These are phyloP conservation scores for Salix koriyanagi DNA, from an alignment of 345 rosid species.

Conservation along the genomic window DNA sequence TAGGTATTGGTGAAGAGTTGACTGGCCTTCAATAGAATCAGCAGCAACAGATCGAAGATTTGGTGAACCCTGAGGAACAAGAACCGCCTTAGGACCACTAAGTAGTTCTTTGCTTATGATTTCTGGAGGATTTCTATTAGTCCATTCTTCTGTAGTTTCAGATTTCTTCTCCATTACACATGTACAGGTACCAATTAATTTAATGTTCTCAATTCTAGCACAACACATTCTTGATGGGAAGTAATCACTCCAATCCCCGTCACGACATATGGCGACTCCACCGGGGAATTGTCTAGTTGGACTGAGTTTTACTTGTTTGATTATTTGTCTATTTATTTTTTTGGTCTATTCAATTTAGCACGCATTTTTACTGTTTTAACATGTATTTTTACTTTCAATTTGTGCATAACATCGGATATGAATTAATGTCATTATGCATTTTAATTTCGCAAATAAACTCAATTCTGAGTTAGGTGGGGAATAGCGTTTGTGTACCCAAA, in stretches of 20 bases:
- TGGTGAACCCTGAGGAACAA: slow-evolving; percentile 70
- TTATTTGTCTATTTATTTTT: too few relatives aligned
- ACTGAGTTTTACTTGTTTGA: too few relatives aligned
- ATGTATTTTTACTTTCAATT: too few relatives aligned
- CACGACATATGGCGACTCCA: fast-evolving
- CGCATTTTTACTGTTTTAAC: too few relatives aligned
- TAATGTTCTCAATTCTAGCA: slow-evolving; percentile 84
- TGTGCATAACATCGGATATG: too few relatives aligned
- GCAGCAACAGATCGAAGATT: slow-evolving; percentile 69
- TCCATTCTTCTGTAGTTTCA: slow-evolving; percentile 30
- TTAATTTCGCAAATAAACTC: too few relatives aligned
- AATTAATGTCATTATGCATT: too few relatives aligned
- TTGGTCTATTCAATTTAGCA: too few relatives aligned
- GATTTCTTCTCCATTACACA: slow-evolving; percentile 38
- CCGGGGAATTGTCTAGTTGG: too few relatives aligned
- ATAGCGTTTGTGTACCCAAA: slow-evolving; percentile 45
- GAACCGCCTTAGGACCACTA: slow-evolving; percentile 71
- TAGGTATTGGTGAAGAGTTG: slow-evolving; percentile 77
- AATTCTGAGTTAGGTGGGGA: too few relatives aligned
- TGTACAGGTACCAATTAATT: slow-evolving; percentile 73
- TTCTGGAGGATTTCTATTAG: slow-evolving; percentile 43
- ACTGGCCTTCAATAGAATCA: slow-evolving; percentile 85
- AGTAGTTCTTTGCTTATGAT: slow-evolving; percentile 91
- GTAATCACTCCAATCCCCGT: slow-evolving; percentile 64
- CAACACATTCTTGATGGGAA: slow-evolving; percentile 65